Percentiles rank a stretch among this genome's conserved stretches.
These are phyloP conservation scores for Globisporangium apiculatum DNA, from an alignment of 352 stramenopile species.

Conservation along the genomic window DNA sequence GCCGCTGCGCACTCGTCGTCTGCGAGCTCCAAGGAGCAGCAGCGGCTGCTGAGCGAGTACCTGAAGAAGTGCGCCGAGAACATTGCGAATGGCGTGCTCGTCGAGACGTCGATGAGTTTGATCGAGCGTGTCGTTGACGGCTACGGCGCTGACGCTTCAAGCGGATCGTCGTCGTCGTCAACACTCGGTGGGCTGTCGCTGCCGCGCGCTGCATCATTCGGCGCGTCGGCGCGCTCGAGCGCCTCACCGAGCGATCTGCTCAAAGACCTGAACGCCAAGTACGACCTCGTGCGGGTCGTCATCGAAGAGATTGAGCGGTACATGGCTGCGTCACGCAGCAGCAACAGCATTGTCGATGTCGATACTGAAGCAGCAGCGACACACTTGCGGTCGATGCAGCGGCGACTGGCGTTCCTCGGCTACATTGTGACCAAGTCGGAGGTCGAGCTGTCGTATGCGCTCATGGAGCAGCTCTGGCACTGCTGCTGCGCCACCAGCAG, in stretches of 20 bases:
- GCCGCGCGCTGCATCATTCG: slow-evolving; percentile 17
- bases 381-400: slow-evolving; percentile 19
- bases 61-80: slow-evolving; percentile 64
- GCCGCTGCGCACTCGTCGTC: slow-evolving; percentile 32
- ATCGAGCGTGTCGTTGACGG: slow-evolving; percentile 59
- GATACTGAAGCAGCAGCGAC: not conserved
- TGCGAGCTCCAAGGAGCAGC: slow-evolving; percentile 46
- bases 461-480: slow-evolving; percentile 49
- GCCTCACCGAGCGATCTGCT: slow-evolving; percentile 46
- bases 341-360: too few relatives aligned
- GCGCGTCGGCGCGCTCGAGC: slow-evolving; percentile 9
- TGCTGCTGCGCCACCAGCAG: slow-evolving; percentile 29
- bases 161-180: slow-evolving; percentile 19
- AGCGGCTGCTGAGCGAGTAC: slow-evolving; percentile 67
- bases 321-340: slow-evolving; percentile 11
- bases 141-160: slow-evolving; percentile 23
- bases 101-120: slow-evolving; percentile 74
- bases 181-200: slow-evolving; percentile 23
- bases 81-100: slow-evolving; percentile 41
- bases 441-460: slow-evolving; percentile 54
- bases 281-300: slow-evolving; percentile 52
- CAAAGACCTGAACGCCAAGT: slow-evolving; percentile 57
- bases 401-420: slow-evolving; percentile 62
- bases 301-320: slow-evolving; percentile 48
- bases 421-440: slow-evolving; percentile 74